Base-by-base conservation (phyloP, 2,329 filamentous ascomycete genomes). In the Penicillium sp. region DNA sequence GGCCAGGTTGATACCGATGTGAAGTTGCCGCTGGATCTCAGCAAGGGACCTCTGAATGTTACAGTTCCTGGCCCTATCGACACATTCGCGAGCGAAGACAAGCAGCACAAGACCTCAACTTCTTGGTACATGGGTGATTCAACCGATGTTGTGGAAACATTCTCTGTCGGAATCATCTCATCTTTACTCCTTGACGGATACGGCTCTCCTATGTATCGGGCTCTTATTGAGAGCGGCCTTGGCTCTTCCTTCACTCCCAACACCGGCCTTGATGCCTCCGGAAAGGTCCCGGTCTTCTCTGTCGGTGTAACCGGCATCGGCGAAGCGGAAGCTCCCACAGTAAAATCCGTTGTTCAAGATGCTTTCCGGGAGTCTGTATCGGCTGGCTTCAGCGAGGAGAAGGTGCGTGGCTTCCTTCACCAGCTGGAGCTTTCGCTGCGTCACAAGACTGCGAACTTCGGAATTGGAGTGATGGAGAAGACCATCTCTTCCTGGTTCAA, bases 231-330 rank as follows among this genome's bases (percentile, higher is more conserved):
- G 70, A 85, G 88, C 43, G 92, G 91, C 0, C 81, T 99, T 36
- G 94, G 94, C 21, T 89, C 90, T 0, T 93, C 96, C 64, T 99
- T 91, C 77, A 95, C 90, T 47, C 90, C 94, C 3, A 99, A 99
- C 67, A 90, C 91, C 2, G 94, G 94, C 12, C 95, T 94, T 63
- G 93, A 96, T 68, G 83, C 83, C 48, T 89, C 88, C 26, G 87
- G 85, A 21, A 88, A 84, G 61, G 80, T 83, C 16, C 89, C 88
- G 2, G 88, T 96, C 42, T 95, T 97, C 68, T 96, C 93, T 0
- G 83, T 97, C 38, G 94, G 94, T 1, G 76, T 97, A 29, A 95
- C 88, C 48, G 94, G 93, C n/a, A 89, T 97, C 9, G 87, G 87
- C 59, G 84, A 92, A 69, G 83, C 84, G 4, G 87, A 96, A 65